Percentiles rank a stretch among this genome's conserved stretches.
Conservation (phyloP, 176 grass and related monocot genomes). For the Rhynchospora pubera region DNA sequence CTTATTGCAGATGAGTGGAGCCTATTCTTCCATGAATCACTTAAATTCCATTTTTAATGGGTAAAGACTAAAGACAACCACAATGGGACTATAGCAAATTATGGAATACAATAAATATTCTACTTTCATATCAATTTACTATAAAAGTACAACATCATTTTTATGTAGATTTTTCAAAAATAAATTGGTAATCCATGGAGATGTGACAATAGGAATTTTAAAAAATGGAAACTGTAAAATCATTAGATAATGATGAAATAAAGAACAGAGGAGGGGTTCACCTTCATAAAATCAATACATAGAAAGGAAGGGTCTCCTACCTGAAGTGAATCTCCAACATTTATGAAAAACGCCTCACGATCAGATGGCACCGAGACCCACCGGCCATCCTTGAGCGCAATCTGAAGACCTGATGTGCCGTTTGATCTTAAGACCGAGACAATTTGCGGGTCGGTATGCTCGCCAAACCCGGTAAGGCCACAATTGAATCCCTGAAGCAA, state of each 20-base stretch:
- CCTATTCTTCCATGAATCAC: not conserved
- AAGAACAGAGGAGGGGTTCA: not conserved
- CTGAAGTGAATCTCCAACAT: conserved; percentile 90
- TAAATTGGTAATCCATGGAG: not conserved
- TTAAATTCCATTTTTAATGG: not conserved
- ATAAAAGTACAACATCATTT: not conserved
- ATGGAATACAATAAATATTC: not conserved
- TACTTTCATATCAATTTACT: not conserved
- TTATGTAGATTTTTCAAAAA: not conserved
- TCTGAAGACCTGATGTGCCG: conserved; percentile 68
- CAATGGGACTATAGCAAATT: not conserved
- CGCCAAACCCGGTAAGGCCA: conserved; percentile 75
- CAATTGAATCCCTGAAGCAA: conserved; percentile 46
- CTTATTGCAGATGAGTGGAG: not conserved
- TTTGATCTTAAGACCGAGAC: conserved; percentile 81
- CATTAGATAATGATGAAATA: not conserved
- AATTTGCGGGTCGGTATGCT: conserved; percentile 95
- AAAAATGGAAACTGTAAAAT: not conserved
- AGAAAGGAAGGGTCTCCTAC: conserved; percentile 14
- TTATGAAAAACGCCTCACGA: conserved; percentile 73
- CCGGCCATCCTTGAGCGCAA: conserved; percentile 46
- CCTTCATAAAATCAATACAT: not conserved
- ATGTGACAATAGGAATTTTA: not conserved
- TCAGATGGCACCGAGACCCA: conserved; percentile 89
- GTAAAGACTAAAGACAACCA: not conserved